Percentiles rank a stretch among this genome's conserved stretches.
Evolutionary conservation across 192 early-diverging fungal genomes (phyloP).

Genomic region (Coemansia reversa): DNA sequence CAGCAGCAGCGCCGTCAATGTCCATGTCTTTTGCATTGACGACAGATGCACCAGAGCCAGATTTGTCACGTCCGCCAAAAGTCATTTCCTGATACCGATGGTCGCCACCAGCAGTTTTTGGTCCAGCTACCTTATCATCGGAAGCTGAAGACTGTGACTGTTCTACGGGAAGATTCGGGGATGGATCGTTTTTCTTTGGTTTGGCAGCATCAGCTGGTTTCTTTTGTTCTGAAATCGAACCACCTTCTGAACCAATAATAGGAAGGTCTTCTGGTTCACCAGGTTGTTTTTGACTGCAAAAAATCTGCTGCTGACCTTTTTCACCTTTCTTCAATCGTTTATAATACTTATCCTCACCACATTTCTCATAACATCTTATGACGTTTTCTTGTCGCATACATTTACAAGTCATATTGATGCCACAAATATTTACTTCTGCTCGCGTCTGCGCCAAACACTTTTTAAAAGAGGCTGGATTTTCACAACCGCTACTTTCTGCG

Average conservation of each 20-base stretch:
- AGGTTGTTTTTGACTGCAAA: constrained; percentile 36
- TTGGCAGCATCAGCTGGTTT: not conserved
- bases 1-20: too few relatives aligned
- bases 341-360: constrained; percentile 43
- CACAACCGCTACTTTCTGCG: constrained; percentile 12
- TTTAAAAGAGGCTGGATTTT: constrained; percentile 45
- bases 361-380: constrained; percentile 41
- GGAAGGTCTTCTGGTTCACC: constrained; percentile 49
- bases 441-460: constrained; percentile 45
- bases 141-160: not conserved
- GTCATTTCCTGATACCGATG: too few relatives aligned
- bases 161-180: too few relatives aligned
- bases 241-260: constrained; percentile 34
- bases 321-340: constrained; percentile 30
- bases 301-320: constrained; percentile 43
- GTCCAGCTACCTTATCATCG: too few relatives aligned
- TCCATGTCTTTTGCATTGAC: too few relatives aligned
- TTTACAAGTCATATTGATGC: constrained; percentile 52
- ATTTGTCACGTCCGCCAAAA: too few relatives aligned
- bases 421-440: constrained; percentile 49
- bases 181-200: not conserved
- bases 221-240: constrained; percentile 3
- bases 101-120: too few relatives aligned
- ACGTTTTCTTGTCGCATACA: constrained; percentile 42
- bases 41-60: too few relatives aligned